Evolutionary conservation across 106 monocot species (phyloP).

Genomic region (Phalaenopsis aphrodite): DNA sequence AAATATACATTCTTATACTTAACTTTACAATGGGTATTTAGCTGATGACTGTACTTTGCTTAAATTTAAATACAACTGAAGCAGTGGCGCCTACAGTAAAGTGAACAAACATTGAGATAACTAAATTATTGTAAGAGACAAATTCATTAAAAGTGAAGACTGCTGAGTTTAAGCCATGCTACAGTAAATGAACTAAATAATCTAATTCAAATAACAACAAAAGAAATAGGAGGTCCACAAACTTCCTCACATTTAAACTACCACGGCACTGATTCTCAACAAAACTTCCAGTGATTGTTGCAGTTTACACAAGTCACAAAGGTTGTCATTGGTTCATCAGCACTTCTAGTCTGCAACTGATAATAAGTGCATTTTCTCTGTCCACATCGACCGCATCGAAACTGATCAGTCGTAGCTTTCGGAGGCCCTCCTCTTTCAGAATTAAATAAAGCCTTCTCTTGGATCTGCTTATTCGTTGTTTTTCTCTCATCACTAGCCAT

Average conservation of each 20-base stretch:
- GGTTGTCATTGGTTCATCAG: constrained; percentile 74
- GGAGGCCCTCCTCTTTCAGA: constrained; percentile 61
- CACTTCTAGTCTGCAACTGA: constrained; percentile 59
- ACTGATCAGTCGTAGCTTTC: constrained; percentile 93
- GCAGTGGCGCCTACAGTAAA: no score
- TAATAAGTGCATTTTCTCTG: constrained; percentile 71
- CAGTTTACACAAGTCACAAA: constrained; percentile 79
- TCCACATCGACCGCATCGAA: constrained; percentile 75
- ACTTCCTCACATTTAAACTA: neutral
- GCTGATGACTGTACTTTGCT: no score
- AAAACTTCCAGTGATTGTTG: constrained; percentile 80
- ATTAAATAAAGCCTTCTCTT: constrained; percentile 84
- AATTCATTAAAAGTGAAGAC: no score
- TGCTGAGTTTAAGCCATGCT: neutral
- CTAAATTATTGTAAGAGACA: no score
- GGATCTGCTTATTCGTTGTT: constrained; percentile 58
- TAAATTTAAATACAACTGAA: no score
- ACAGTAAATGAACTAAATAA: neutral
- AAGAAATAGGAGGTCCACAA: neutral
- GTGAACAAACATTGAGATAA: no score
- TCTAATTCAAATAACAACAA: neutral
- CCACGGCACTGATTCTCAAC: constrained; percentile 13
- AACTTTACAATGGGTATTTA: no score
- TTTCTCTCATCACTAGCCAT: constrained; percentile 94
- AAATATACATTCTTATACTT: no score